A percentile compares a stretch with the other conserved stretches of the same genome.
Conservation (phyloP, 805 yeast genomes). For the Starmerella riodocensis region DNA sequence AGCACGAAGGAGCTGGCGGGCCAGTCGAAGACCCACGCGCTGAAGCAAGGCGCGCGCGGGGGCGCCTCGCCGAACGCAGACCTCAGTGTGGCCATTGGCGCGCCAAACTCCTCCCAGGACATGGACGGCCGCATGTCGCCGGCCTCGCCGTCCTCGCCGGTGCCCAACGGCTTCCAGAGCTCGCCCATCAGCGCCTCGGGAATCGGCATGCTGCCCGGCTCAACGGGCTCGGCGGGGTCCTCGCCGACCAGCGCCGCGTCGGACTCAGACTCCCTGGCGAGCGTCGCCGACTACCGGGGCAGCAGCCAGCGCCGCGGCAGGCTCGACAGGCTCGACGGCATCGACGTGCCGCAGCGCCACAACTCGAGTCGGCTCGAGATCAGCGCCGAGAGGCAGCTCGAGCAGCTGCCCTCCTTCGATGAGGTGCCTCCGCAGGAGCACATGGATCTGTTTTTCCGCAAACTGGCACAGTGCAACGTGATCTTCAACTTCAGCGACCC, state of each 20-base stretch:
- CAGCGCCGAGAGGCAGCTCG: slow-evolving; percentile 48
- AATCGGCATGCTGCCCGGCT: neutral
- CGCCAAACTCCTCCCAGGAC: neutral
- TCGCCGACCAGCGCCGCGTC: neutral
- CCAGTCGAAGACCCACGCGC: neutral
- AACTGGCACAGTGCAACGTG: slow-evolving; percentile 87
- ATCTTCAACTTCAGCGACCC: slow-evolving; percentile 93
- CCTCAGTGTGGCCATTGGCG: neutral
- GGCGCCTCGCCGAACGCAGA: neutral
- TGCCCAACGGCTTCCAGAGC: neutral
- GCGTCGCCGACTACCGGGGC: neutral
- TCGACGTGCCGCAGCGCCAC: slow-evolving; percentile 78
- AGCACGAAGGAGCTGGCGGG: neutral
- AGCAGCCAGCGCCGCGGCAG: slow-evolving; percentile 11
- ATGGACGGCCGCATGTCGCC: neutral
- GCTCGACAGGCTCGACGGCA: slow-evolving; percentile 60
- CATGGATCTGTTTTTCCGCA: slow-evolving; percentile 65
- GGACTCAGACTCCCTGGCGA: neutral
- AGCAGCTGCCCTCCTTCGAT: slow-evolving; percentile 70
- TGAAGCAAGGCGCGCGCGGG: neutral
- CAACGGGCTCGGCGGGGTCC: neutral
- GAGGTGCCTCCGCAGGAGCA: slow-evolving; percentile 78
- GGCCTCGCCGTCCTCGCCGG: neutral
- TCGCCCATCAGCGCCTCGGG: neutral
- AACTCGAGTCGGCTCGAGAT: slow-evolving; percentile 86